These are phyloP conservation scores for Fomitopsis pulvina DNA, from an alignment of 768 basidiomycete species.

Conservation along the genomic window DNA sequence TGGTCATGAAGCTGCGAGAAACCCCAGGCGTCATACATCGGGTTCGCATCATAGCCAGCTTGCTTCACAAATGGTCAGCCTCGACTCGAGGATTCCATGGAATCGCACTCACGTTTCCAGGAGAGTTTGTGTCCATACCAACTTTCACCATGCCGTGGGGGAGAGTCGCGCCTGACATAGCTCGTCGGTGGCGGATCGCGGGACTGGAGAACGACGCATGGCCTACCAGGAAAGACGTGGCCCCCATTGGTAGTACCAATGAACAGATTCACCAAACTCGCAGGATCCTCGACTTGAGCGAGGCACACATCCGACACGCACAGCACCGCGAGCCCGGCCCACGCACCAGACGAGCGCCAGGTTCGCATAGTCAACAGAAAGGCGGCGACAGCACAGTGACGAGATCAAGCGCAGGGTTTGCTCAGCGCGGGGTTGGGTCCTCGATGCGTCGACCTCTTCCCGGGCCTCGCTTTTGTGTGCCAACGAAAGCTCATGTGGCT, in stretches of 20 bases:
- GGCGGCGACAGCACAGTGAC: too few relatives aligned
- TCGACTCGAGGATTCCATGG: neutral
- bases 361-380: too few relatives aligned
- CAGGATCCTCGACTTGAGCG: slow-evolving; percentile 9
- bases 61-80: slow-evolving; percentile 28
- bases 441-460: too few relatives aligned
- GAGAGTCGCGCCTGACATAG: slow-evolving; percentile 43
- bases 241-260: slow-evolving; percentile 62
- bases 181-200: neutral
- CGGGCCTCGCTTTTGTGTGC: too few relatives aligned
- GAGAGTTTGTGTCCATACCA: slow-evolving; percentile 62
- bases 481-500: too few relatives aligned
- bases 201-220: neutral
- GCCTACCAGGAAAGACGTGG: slow-evolving; percentile 56
- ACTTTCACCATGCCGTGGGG: slow-evolving; percentile 69
- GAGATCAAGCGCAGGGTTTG: too few relatives aligned
- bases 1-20: slow-evolving; percentile 61
- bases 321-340: too few relatives aligned
- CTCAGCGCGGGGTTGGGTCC: too few relatives aligned
- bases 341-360: too few relatives aligned
- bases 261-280: slow-evolving; percentile 45
- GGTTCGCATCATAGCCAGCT: slow-evolving; percentile 33
- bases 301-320: slow-evolving; percentile 3
- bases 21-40: slow-evolving; percentile 36
- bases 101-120: slow-evolving; percentile 22